Base-by-base conservation (phyloP, 2,329 filamentous ascomycete genomes). In the Claviceps maximensis region DNA sequence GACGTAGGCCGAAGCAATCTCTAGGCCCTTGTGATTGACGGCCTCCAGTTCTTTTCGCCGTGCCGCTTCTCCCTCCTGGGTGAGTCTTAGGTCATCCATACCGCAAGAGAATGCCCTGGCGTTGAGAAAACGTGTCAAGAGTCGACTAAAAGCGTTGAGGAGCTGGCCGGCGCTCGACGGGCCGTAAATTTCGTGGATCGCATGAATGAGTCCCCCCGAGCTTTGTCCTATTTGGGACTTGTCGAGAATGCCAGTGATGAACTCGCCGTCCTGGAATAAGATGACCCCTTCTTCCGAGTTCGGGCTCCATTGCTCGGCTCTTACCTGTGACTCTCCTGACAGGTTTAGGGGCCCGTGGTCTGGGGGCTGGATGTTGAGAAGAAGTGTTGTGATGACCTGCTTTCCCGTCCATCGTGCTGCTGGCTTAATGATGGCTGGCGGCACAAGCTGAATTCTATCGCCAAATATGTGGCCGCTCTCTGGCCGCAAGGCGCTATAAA, bases 71-170 rank as follows among this genome's bases (percentile, higher is more conserved):
- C 93, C 91, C 57, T 86, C 74, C 1, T 79, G 74, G 0, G 91
- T 97, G 50, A 98, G 79, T 54, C 86, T 82, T 54, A 98, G 75
- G 74, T 98, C 94, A 62, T 98, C 91, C 69, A 98, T 95, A 65
- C 94, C 94, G 67, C 93, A 98, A 58, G 88, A 93, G 67, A 97
- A 97, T 1, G 91, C 93, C 50, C 90, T 80, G 83, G 96, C 95
- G 64, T 93, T 87, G 56, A 97, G 76, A 58, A 90, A 85, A 62
- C 90, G 86, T 0, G 93, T 98, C 57, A 98, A 72, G 27, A 98
- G 76, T 53, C 93, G 83, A 52, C 93, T 93, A 53, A 98, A 76
- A 60, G 91, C 86, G 73, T 89, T 94, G 52, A 98, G 79, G 10
- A 95, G 74, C 64, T 88, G 89, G 36, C 93, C 91, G 21, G 93